phyloP scores from a whole-genome alignment of 768 basidiomycete genomes.

The Boletus pseudo-olivaceus region DNA sequence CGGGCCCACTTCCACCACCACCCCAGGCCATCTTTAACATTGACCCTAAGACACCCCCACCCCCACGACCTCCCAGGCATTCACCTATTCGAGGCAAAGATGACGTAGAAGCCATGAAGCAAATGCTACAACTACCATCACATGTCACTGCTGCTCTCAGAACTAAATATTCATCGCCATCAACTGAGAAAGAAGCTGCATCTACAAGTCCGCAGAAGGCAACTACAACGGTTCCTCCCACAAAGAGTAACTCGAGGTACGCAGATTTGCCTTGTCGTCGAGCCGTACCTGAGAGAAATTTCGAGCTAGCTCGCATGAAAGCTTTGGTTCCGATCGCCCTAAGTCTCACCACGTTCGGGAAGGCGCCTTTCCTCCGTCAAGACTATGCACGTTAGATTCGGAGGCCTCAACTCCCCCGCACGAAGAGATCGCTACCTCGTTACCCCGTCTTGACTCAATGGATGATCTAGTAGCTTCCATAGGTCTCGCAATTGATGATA shows the following conservation, averaged over 20 bases:
- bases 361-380: constrained; percentile 61
- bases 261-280: neutral
- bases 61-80: constrained; percentile 59
- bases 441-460: constrained; percentile 31
- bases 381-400: constrained; percentile 27
- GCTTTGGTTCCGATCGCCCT: constrained; percentile 5
- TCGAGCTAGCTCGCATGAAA: constrained; percentile 24
- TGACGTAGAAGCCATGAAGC: constrained; percentile 57
- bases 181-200: constrained; percentile 14
- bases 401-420: constrained; percentile 11
- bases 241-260: constrained; percentile 19
- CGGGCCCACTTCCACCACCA: constrained; percentile 70
- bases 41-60: constrained; percentile 45
- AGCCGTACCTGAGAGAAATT: neutral
- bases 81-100: constrained; percentile 48
- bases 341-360: constrained; percentile 45
- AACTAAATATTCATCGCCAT: constrained; percentile 18
- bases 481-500: constrained; percentile 38
- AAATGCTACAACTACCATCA: constrained; percentile 55
- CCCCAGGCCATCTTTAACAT: constrained; percentile 55
- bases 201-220: constrained; percentile 31
- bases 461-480: constrained; percentile 38
- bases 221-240: neutral
- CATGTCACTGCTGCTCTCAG: constrained; percentile 47
- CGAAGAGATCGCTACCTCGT: constrained; percentile 15